Base-by-base conservation (phyloP, 495 filamentous ascomycete species). In the Penicillium canescens region DNA sequence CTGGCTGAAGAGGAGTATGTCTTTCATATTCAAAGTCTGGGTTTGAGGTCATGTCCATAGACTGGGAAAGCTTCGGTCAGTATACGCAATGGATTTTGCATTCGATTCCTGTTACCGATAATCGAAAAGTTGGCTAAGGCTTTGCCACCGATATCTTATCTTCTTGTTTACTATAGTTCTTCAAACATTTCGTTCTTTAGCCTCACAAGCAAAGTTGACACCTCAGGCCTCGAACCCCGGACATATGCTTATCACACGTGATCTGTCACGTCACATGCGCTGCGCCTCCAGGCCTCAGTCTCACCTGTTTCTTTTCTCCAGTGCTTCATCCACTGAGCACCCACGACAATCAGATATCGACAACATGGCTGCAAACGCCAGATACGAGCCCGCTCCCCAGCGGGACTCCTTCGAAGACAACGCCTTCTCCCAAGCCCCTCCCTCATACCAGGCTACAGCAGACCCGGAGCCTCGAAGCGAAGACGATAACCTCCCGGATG, bases 401-500 rank as follows among this genome's bases (percentile, higher is more conserved):
- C 83, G 87, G 55, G 88, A 91, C 72, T 89, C 87, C 28, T 72
- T 85, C 37, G 87, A 90, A 36, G 78, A 81, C 38, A 67, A 72
- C 56, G 63, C 70, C 55, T 97, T 90, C 80, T 81, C 87, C 43
- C 91, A 94, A 67, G 79, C 92, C 58, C 94, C 94, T 56, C 94
- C 94, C 6, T 90, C 59, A 75, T 88, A 65, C 72, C 80, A 67
- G 80, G 81, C 62, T 48, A 75, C 73, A 20, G 68, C 66, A 8
- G 65, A 72, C n/a, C 60, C 71, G n/a, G 79, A 86, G 48, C 86
- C 94, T 56, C 87, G 82, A 68, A 85, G 84, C 67, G 91, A 96
- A 63, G 88, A 92, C 69, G 92, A 96, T 67, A 87, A 91, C 60
- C 67, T 98, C 40, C 94, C 94, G 4, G 94, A 98, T 80, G 94